Conservation (phyloP, 2,329 filamentous ascomycete species). For the Colletotrichum cuscutae region DNA sequence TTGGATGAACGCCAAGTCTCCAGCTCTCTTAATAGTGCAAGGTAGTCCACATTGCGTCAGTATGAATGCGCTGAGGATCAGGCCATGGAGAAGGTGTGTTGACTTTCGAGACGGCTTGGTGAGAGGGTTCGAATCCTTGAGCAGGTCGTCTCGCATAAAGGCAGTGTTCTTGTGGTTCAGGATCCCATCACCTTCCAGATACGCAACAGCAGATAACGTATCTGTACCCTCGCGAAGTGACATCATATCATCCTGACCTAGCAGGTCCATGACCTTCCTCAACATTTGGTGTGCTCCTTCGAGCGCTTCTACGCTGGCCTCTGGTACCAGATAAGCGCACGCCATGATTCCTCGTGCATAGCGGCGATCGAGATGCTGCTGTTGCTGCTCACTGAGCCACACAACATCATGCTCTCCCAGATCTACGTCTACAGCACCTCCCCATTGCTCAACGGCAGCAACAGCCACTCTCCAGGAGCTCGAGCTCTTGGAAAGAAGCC, state of each 20-base stretch:
- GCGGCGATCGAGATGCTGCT: conserved; percentile 67
- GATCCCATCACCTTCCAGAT: conserved; percentile 45
- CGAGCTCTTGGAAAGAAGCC: conserved; percentile 71
- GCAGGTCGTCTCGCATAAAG: conserved; percentile 62
- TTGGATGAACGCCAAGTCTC: conserved; percentile 72
- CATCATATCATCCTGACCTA: conserved; percentile 69
- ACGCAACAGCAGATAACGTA: conserved; percentile 49
- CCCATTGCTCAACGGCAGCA: conserved; percentile 75
- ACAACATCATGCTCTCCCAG: conserved; percentile 67
- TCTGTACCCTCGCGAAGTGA: conserved; percentile 60
- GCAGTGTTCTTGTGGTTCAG: conserved; percentile 53
- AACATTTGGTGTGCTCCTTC: conserved; percentile 70
- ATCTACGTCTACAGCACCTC: conserved; percentile 77
- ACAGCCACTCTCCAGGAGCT: conserved; percentile 72
- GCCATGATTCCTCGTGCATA: conserved; percentile 77
- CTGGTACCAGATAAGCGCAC: conserved; percentile 73
- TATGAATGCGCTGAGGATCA: conserved; percentile 70
- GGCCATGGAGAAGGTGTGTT: conserved; percentile 68
- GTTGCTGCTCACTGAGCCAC: conserved; percentile 69
- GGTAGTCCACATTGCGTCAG: conserved; percentile 61
- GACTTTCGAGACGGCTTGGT: conserved; percentile 68
- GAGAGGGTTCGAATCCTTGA: conserved; percentile 70
- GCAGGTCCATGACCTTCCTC: conserved; percentile 66
- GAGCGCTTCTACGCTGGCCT: conserved; percentile 67
- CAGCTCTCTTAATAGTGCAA: conserved; percentile 63